Percentiles rank a stretch among this genome's conserved stretches.
Evolutionary conservation across 2,329 filamentous ascomycete species (phyloP).

Genomic region (Arthrocladium fulminans): DNA sequence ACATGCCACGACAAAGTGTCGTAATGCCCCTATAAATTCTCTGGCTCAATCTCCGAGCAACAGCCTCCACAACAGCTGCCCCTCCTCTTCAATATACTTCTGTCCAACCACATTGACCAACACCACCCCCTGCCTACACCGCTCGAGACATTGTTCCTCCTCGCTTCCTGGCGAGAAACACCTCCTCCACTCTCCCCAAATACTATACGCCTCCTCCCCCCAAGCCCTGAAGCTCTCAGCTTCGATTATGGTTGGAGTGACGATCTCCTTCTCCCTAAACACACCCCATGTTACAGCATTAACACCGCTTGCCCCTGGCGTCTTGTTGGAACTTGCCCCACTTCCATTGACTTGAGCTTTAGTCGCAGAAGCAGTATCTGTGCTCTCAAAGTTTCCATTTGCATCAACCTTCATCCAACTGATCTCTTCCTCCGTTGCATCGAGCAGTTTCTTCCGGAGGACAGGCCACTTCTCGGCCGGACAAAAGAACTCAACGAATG

Average conservation of each 20-base stretch:
- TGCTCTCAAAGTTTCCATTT: slow-evolving; percentile 64
- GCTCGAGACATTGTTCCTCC: slow-evolving; percentile 62
- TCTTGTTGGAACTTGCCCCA: slow-evolving; percentile 26
- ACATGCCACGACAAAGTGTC: no score
- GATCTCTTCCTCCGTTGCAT: slow-evolving; percentile 55
- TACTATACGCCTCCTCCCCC: slow-evolving; percentile 91
- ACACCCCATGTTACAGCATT: slow-evolving; percentile 97
- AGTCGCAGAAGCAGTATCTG: slow-evolving; percentile 8
- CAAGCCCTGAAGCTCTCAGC: slow-evolving; percentile 88
- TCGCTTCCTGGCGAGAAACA: slow-evolving; percentile 70
- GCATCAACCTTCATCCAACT: slow-evolving; percentile 83
- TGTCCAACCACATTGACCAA: slow-evolving; percentile 62
- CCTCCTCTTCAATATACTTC: slow-evolving; percentile 34
- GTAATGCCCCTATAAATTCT: no score
- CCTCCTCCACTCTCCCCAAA: slow-evolving; percentile 88
- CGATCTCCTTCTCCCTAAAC: slow-evolving; percentile 90
- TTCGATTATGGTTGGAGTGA: slow-evolving; percentile 94
- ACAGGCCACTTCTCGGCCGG: slow-evolving; percentile 60
- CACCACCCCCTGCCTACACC: slow-evolving; percentile 63
- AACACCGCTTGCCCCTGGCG: slow-evolving; percentile 47
- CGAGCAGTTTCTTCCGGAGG: slow-evolving; percentile 55
- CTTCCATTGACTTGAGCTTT: slow-evolving; percentile 27
- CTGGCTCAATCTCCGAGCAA: slow-evolving; percentile 10
- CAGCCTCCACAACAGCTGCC: slow-evolving; percentile 21
- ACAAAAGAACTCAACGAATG: slow-evolving; percentile 94